A percentile compares a stretch with the other conserved stretches of the same genome.
Conservation (phyloP, 805 yeast genomes). For the Starmera quercuum region DNA sequence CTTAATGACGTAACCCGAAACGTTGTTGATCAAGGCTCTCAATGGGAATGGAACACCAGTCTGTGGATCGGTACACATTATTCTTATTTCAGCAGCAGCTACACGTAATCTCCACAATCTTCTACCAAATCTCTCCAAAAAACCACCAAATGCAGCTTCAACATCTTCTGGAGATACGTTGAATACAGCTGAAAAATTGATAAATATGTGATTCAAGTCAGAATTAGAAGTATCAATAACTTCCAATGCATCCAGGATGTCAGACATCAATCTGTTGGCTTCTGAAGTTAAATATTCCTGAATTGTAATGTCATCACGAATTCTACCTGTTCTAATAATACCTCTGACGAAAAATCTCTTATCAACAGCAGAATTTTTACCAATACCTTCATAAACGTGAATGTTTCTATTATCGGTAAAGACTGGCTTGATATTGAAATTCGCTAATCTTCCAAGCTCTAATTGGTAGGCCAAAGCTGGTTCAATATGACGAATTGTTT, state of each 20-base stretch:
- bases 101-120: constrained; percentile 94
- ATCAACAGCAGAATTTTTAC: constrained; percentile 88
- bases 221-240: constrained; percentile 91
- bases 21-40: constrained; percentile 93
- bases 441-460: constrained; percentile 88
- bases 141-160: constrained; percentile 95
- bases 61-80: constrained; percentile 84
- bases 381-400: constrained; percentile 94
- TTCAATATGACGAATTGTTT: constrained; percentile 93
- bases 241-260: constrained; percentile 90
- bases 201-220: constrained; percentile 94
- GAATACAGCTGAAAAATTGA: constrained; percentile 93
- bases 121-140: constrained; percentile 95
- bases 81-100: constrained; percentile 95
- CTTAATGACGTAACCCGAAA: constrained; percentile 94
- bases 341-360: constrained; percentile 96
- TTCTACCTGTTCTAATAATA: constrained; percentile 91
- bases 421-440: constrained; percentile 90
- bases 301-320: constrained; percentile 87
- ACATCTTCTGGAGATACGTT: constrained; percentile 93
- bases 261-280: constrained; percentile 93
- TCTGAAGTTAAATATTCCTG: constrained; percentile 94
- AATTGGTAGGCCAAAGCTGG: constrained; percentile 98
- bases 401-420: constrained; percentile 95
- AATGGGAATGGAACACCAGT: constrained; percentile 91